Base-by-base conservation (phyloP, 257 asterid genomes). In the Solanum medicagineum region DNA sequence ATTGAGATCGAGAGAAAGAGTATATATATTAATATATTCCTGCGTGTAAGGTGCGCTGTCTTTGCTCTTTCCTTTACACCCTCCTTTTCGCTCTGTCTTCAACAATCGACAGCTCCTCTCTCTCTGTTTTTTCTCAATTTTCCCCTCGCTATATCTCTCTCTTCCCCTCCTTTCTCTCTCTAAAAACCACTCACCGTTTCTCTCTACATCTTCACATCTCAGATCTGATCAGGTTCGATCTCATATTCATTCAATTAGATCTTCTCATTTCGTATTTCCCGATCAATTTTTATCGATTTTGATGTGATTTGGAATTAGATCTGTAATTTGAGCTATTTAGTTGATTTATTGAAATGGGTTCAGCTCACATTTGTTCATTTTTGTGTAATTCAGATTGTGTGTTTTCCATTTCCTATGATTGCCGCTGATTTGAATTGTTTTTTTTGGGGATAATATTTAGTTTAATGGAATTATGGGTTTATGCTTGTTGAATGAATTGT, bases 31-130 rank as follows among this genome's bases (percentile, higher is more conserved):
- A 0, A 26, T n/a, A 10, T 53, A 53, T 63, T 62, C 32, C 79
- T 62, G 85, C 85, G 85, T 82, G 79, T 47, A 8, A 62, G 85
- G 85, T 82, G 85, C 85, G 85, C 63, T 82, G 85, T 82, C 85
- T 45, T 62, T 57, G 84, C 84, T 36, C n/a, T 13, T 81, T 81
- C 29, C 71, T 45, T 81, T 62, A 13, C 55, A 32, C 53, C 53
- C 84, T 81, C 71, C 84, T 57, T 62, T 55, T 56, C 49, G 19
- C 57, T 75, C 45, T 75, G 82, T 75, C 62, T 60, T 82, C 79
- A 82, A 82, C 85, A 84, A 36, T 68, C 44, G 81, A 40, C 81
- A 84, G 56, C 80, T 83, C 70, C 42, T 63, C 70, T 63, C 56
- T 55, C 63, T 45, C 44, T n/a, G 26, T 36, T 2, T 32, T 83